phyloP scores from a whole-genome alignment of 2,329 filamentous ascomycete species.

The Colletotrichum liriopes region DNA sequence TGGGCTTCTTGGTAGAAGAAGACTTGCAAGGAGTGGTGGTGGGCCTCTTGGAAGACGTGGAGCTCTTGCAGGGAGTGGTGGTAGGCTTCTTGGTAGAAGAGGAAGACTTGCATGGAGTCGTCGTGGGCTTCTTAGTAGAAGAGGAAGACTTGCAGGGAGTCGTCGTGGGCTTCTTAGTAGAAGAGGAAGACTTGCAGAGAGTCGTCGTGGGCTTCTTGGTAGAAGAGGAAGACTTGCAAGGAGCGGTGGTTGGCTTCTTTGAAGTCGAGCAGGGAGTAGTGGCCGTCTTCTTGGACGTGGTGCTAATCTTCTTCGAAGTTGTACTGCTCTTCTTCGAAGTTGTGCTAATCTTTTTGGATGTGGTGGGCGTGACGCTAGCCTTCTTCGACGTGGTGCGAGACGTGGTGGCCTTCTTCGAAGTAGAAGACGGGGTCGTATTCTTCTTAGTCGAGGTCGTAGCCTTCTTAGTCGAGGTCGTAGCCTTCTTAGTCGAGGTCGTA shows the following conservation, averaged over 20 bases:
- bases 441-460: not conserved
- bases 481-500: too few relatives aligned
- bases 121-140: not conserved
- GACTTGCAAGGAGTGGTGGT: not conserved
- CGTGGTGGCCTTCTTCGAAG: not conserved
- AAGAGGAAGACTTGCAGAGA: not conserved
- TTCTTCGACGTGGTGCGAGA: not conserved
- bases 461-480: too few relatives aligned
- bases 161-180: not conserved
- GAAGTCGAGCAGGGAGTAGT: not conserved
- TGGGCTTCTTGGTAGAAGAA: not conserved
- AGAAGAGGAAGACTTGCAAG: not conserved
- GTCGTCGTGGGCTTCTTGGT: not conserved
- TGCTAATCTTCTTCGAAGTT: conserved; percentile 13
- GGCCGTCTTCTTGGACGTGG: not conserved
- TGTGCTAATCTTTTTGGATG: not conserved
- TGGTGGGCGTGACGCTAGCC: not conserved
- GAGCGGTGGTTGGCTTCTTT: not conserved
- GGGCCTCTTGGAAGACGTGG: not conserved
- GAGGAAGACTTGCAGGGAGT: not conserved
- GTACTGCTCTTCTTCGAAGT: not conserved
- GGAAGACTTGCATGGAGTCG: not conserved
- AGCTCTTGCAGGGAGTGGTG: not conserved
- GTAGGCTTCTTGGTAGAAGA: not conserved
- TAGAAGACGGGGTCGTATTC: not conserved